Evolutionary conservation across 176 grass and related monocot genomes (phyloP).

Genomic region (Avena atlantica): DNA sequence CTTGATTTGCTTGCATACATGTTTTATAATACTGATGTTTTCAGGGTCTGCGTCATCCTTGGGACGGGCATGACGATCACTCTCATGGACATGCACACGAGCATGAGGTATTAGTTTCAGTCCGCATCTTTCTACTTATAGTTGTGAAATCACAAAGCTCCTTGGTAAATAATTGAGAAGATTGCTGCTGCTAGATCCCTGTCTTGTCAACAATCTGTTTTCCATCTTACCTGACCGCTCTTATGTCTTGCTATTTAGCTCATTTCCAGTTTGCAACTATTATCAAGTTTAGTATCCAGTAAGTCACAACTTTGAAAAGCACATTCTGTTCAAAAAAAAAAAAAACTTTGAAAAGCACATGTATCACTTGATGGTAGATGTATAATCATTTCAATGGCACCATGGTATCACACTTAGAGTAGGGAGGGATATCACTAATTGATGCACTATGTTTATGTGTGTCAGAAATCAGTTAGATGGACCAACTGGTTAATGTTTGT

Average conservation of each 20-base stretch:
- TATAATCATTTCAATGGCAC: neutral
- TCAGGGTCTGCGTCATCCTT: constrained; percentile 92
- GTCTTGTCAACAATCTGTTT: neutral
- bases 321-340: neutral
- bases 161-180: neutral
- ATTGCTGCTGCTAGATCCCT: neutral
- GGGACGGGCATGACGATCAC: constrained; percentile 92
- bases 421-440: neutral
- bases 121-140: neutral
- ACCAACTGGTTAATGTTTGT: neutral
- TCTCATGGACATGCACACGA: constrained; percentile 72
- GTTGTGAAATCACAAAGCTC: neutral
- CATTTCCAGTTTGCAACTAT: neutral
- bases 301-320: neutral
- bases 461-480: neutral
- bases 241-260: neutral
- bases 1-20: constrained; percentile 14
- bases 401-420: neutral
- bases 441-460: neutral
- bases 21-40: constrained; percentile 16
- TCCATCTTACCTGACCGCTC: no score
- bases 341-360: neutral
- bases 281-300: neutral
- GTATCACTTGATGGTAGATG: neutral
- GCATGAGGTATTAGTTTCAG: constrained; percentile 55